These are phyloP conservation scores for Zychaea mexicana DNA, from an alignment of 371 early-diverging fungal genomes.

Conservation along the genomic window DNA sequence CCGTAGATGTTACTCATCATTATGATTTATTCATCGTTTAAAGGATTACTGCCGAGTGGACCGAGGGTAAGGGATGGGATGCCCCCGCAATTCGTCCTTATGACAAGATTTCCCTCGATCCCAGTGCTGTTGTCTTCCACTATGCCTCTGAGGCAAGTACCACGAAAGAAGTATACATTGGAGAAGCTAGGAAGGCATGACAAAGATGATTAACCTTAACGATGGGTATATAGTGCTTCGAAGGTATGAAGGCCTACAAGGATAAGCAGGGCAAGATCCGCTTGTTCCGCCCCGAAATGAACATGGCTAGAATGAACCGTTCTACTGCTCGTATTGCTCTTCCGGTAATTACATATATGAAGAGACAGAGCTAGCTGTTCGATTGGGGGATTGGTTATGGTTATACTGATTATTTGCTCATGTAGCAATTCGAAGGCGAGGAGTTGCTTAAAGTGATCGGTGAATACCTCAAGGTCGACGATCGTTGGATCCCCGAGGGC, in stretches of 20 bases:
- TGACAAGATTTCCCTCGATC: constrained; percentile 79
- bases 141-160: constrained; percentile 84
- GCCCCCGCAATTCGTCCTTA: constrained; percentile 80
- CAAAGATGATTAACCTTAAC: not conserved
- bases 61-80: constrained; percentile 77
- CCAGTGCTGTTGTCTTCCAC: constrained; percentile 91
- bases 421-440: constrained; percentile 74
- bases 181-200: too few relatives aligned
- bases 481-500: constrained; percentile 88
- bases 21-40: not conserved
- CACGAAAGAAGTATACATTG: too few relatives aligned
- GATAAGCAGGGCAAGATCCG: constrained; percentile 82
- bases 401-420: not conserved
- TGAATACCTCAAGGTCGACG: constrained; percentile 82
- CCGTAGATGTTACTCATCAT: too few relatives aligned
- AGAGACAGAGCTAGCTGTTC: not conserved
- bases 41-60: constrained; percentile 77
- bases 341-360: constrained; percentile 55
- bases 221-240: constrained; percentile 69
- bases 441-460: constrained; percentile 86
- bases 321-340: constrained; percentile 81
- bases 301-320: constrained; percentile 81
- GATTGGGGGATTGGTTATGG: not conserved
- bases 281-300: constrained; percentile 90
- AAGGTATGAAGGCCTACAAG: constrained; percentile 94